phyloP scores from a whole-genome alignment of 352 stramenopile species.

The Pythium scleroteichum region DNA sequence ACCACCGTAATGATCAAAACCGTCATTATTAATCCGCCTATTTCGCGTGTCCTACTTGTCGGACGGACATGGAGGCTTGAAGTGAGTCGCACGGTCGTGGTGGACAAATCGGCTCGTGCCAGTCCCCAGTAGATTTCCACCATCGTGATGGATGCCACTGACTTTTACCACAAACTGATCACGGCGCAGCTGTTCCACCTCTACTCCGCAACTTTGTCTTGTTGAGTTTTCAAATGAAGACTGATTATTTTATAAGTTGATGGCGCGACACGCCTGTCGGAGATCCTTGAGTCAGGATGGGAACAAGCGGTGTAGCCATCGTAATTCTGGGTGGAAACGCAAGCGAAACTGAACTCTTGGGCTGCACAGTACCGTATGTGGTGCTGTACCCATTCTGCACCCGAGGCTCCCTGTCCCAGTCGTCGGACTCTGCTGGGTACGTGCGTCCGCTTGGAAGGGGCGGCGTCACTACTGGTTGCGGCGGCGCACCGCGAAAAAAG shows the following conservation, averaged over 20 bases:
- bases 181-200: too few species aligned
- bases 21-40: neutral
- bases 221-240: neutral
- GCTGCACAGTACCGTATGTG: too few species aligned
- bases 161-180: too few species aligned
- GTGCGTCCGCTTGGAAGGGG: too few species aligned
- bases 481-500: slow-evolving; percentile 12
- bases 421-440: too few species aligned
- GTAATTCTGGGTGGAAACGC: neutral
- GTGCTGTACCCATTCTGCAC: too few species aligned
- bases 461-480: neutral
- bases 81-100: neutral
- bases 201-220: too few species aligned
- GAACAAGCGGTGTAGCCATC: neutral
- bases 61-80: neutral
- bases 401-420: too few species aligned
- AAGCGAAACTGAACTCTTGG: neutral
- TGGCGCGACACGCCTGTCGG: neutral
- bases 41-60: too few species aligned
- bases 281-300: neutral
- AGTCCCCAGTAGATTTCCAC: too few species aligned
- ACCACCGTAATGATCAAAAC: slow-evolving; percentile 4
- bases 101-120: neutral
- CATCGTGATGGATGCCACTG: too few species aligned
- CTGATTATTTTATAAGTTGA: neutral